These are phyloP conservation scores for Bidens hawaiensis DNA, from an alignment of 140 eudicot species.

Conservation along the genomic window DNA sequence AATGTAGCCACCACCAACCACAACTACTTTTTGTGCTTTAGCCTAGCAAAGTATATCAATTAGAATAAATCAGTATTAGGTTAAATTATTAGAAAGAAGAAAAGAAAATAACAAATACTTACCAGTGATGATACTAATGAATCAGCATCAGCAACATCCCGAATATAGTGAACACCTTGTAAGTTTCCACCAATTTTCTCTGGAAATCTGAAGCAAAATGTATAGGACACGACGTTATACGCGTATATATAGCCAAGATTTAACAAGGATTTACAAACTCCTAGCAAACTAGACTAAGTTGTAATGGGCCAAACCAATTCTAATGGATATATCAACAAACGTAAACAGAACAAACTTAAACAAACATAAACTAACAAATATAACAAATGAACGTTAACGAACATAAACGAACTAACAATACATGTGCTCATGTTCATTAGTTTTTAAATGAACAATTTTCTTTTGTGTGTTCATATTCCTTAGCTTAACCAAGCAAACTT, in stretches of 20 bases:
- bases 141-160: constrained; percentile 96
- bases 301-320: too few species aligned
- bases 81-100: background rate
- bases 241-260: background rate
- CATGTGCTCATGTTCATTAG: too few species aligned
- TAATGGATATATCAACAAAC: too few species aligned
- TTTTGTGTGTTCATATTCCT: too few species aligned
- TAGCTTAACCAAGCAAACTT: too few species aligned
- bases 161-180: constrained; percentile 86
- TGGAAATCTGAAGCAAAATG: constrained; percentile 64
- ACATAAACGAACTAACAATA: too few species aligned
- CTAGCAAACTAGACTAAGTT: too few species aligned
- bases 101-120: constrained; percentile 15
- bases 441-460: too few species aligned
- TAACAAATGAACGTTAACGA: too few species aligned
- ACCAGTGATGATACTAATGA: constrained; percentile 82
- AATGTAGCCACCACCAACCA: constrained; percentile 98
- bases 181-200: constrained; percentile 95
- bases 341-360: too few species aligned
- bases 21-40: constrained; percentile 76
- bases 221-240: background rate
- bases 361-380: too few species aligned
- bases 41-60: constrained; percentile 35
- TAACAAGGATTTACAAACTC: background rate
- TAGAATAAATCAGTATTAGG: background rate